Evolutionary conservation across 306 rosid genomes (phyloP), one percentile per base, ranked within the genome.

Genomic region (Gastrolobium villosum): DNA sequence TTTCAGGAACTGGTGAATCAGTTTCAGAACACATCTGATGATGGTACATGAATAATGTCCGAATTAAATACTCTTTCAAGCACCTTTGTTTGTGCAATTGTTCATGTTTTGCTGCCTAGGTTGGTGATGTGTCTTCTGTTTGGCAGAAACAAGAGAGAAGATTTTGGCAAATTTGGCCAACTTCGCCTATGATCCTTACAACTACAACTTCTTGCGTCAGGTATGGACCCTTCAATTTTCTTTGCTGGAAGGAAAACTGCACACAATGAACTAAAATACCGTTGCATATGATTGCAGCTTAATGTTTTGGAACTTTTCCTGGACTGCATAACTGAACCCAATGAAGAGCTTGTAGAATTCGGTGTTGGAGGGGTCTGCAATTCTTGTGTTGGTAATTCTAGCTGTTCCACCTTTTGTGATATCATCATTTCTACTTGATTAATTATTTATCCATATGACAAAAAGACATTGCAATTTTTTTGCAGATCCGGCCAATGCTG

Each of bases 101-200:
- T 41, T 31, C 14, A 11, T 20, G 30, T 40, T 69, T 41, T 31
- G 5, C n/a, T 4, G 28, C 6, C 7, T 43, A 45, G 50, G 36
- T 34, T 52, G 35, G 1, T 14, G 60, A 56, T 36, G 36, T 11
- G 74, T 76, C 82, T 70, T 80, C 48, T 45, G 45, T 62, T 62
- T 52, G 78, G 34, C 90, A 92, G 97, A 87, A 83, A 79, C 87
- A 39, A 90, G 79, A 88, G 98, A 94, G 79, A 92, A 72, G 84
- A 65, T 88, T 44, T 89, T 82, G 70, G 96, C 94, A 44, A 90
- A 92, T 81, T 82, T 92, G 84, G 98, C 94, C 15, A 92, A 94
- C 90, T 94, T 94, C 53, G 93, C 97, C 50, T 94, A 94, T 83
- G 97, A 94, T 86, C 98, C 98, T 70, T 94, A 90, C 89, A 94